Conservation (phyloP, 2,329 filamentous ascomycete genomes). For the Aurifilum marmelostoma region DNA sequence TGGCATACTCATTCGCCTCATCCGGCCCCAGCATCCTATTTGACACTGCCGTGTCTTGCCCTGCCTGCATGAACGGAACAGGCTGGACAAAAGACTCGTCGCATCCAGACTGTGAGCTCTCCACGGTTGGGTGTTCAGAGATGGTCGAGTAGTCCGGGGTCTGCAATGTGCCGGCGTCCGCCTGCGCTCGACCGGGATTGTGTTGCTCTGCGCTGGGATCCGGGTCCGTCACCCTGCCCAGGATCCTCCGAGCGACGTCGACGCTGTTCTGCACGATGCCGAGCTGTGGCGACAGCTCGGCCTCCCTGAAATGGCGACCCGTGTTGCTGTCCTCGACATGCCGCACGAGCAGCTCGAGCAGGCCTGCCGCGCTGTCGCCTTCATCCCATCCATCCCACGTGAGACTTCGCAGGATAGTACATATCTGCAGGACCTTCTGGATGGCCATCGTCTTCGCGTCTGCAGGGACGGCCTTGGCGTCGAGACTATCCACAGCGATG, state of each 20-base stretch:
- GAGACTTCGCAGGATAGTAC: not conserved
- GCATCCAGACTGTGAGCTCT: not conserved
- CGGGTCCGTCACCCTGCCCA: not conserved
- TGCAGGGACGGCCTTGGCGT: not conserved
- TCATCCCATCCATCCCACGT: not conserved
- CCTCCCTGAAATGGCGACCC: not conserved
- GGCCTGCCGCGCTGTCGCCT: not conserved
- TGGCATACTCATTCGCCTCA: not conserved
- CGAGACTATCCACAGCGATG: not conserved
- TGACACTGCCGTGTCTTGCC: not conserved
- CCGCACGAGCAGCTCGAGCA: conserved; percentile 6
- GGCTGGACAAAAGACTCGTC: not conserved
- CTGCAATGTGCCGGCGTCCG: not conserved
- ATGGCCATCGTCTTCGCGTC: not conserved
- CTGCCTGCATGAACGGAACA: not conserved
- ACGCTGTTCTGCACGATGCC: conserved; percentile 9
- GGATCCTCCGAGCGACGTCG: not conserved
- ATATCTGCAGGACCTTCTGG: not conserved
- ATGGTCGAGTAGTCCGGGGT: not conserved
- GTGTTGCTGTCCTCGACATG: conserved; percentile 4
- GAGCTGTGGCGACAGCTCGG: not conserved
- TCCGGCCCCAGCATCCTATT: not conserved
- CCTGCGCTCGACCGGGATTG: not conserved
- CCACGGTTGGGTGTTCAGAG: not conserved
- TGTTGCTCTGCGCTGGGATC: not conserved